Conservation (phyloP, 1,284 basidiomycete genomes). For the Microbotryum saponariae region DNA sequence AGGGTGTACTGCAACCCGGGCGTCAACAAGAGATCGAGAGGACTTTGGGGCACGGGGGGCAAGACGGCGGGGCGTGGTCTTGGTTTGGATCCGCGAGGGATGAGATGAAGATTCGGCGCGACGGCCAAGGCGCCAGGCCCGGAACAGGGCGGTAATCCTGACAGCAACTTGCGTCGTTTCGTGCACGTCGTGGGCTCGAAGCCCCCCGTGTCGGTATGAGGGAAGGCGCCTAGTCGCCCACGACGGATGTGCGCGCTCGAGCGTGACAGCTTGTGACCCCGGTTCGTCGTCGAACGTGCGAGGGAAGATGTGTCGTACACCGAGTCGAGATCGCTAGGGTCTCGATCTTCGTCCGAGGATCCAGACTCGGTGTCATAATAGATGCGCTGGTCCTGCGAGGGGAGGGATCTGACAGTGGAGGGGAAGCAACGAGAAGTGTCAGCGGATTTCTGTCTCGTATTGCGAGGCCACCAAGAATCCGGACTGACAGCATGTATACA, state of each 20-base stretch:
- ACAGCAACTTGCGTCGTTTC: constrained; percentile 26
- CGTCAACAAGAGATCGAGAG: constrained; percentile 33
- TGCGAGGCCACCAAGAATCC: neutral
- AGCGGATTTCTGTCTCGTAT: neutral
- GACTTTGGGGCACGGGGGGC: constrained; percentile 31
- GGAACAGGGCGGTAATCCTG: neutral
- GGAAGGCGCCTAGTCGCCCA: constrained; percentile 31
- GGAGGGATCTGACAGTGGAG: constrained; percentile 12
- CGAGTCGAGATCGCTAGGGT: neutral
- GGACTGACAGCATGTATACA: constrained; percentile 12
- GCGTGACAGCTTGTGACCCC: constrained; percentile 33
- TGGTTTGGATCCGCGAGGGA: constrained; percentile 8
- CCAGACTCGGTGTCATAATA: constrained; percentile 25
- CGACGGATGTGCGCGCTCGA: constrained; percentile 23
- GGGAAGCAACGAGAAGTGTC: neutral
- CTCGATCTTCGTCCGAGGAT: neutral
- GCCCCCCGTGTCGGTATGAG: constrained; percentile 25
- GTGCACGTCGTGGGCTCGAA: neutral
- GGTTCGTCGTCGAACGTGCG: constrained; percentile 24
- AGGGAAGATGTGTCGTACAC: neutral
- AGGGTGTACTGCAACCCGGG: constrained; percentile 29
- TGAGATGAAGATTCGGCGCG: constrained; percentile 26
- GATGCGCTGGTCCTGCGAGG: constrained; percentile 17
- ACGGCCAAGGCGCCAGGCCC: constrained; percentile 16
- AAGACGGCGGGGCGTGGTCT: constrained; percentile 17